Evolutionary conservation across 164 flowering plant genomes (phyloP).

Genomic region (Macadamia tetraphylla): DNA sequence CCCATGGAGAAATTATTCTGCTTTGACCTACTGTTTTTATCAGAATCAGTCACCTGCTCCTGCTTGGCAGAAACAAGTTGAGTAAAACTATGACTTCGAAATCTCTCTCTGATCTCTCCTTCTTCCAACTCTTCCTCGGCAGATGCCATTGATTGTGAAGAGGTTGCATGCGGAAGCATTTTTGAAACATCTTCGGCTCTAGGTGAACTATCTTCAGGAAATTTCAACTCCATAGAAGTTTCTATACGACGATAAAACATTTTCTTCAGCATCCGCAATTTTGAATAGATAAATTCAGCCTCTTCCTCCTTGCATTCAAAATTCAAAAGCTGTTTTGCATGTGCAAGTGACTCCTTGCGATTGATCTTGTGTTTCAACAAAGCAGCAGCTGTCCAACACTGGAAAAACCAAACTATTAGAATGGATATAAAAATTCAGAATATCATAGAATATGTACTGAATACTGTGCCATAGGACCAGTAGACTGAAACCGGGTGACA

Average conservation of each 20-base stretch:
- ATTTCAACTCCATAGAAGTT: slow-evolving; percentile 4
- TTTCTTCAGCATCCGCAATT: slow-evolving; percentile 39
- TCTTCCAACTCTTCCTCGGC: slow-evolving; percentile 15
- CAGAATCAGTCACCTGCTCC: slow-evolving; percentile 14
- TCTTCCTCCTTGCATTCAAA: slow-evolving; percentile 61
- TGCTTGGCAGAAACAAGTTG: slow-evolving; percentile 8
- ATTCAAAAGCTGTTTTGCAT: slow-evolving; percentile 44
- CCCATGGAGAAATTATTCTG: slow-evolving; percentile 14
- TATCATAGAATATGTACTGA: not conserved
- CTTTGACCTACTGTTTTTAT: slow-evolving; percentile 6
- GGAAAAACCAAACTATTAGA: slow-evolving; percentile 14
- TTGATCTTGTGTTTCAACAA: slow-evolving; percentile 40
- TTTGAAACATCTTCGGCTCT: slow-evolving; percentile 8
- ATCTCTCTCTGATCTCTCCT: slow-evolving; percentile 23
- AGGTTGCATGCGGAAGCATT: not conserved
- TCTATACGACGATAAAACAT: slow-evolving; percentile 21
- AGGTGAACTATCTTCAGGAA: slow-evolving; percentile 8
- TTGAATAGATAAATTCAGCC: slow-evolving; percentile 37
- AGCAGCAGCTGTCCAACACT: slow-evolving; percentile 79
- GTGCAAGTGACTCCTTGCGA: slow-evolving; percentile 44
- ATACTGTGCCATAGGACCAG: too few relatives aligned
- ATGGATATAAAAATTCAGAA: not conserved
- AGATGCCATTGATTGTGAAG: slow-evolving; percentile 7
- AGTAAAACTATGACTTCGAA: slow-evolving; percentile 6
- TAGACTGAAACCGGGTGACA: too few relatives aligned